Evolutionary conservation across 495 filamentous ascomycete genomes (phyloP), one percentile per base, ranked within the genome.

Genomic region (Penicillium turbatum): DNA sequence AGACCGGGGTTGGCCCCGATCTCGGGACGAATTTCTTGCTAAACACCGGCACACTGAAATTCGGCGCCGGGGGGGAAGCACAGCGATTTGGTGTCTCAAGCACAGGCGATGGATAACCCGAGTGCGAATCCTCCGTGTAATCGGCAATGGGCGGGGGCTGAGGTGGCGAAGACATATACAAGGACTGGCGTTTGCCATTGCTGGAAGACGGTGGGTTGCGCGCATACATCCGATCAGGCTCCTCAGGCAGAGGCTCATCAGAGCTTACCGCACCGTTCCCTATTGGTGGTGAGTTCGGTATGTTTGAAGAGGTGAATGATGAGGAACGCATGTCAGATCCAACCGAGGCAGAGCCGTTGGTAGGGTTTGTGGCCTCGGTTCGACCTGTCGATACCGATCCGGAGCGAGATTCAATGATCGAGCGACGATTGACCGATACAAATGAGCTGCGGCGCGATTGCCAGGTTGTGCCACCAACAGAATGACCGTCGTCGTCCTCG

Each of bases 21-120:
- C 63, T 58, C 5, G 68, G 46, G 0, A 67, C 61, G 36, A 74
- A 76, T 46, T 72, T 70, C 56, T 67, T 73, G 66, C 74, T 79
- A 46, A 79, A 79, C 5, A 65, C 71, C 13, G 77, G 77, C 24
- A 80, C 76, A 49, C 77, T 80, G 48, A 79, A 80, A 53, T 80
- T 79, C 2, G 75, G 76, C 7, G 76, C 70, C 17, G 75, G 67
- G 1, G 71, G 68, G 0, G 74, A 78, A 8, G 68, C 55, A 51
- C 72, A 61, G 36, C 69, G 67, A n/a, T 61, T 37, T 1, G 65
- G 38, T 7, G 58, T 39, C 17, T 75, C 69, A 12, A 66, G 64
- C 8, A 62, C 45, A 21, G 74, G 64, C 39, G 66, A 67, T 30
- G 65, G 52, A 26, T 62, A 53, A 17, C 56, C 56, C 13, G 54